Percentiles rank a stretch among this genome's conserved stretches.
Evolutionary conservation across 129 eudicot species (phyloP).

Genomic region (Artemisia annua): DNA sequence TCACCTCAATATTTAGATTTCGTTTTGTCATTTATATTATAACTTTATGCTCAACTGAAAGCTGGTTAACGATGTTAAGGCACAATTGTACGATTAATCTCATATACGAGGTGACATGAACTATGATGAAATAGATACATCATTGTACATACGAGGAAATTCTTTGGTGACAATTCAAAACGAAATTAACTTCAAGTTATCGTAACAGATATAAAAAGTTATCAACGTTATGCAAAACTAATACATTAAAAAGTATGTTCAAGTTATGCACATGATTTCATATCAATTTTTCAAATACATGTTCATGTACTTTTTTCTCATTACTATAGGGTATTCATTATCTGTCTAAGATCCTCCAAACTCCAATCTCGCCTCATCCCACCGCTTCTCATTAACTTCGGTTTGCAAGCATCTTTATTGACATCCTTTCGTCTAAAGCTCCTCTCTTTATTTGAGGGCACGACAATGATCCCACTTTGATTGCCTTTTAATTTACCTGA

Average conservation of each 20-base stretch:
- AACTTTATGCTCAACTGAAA: no score
- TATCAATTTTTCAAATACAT: not conserved
- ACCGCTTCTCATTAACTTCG: conserved; percentile 42
- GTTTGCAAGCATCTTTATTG: conserved; percentile 21
- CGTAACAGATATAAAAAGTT: no score
- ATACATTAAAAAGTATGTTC: not conserved
- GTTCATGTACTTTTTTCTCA: not conserved
- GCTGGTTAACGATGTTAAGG: no score
- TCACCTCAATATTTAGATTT: no score
- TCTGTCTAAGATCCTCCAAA: conserved; percentile 37
- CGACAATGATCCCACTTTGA: not conserved
- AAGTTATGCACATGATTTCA: not conserved
- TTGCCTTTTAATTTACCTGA: not conserved
- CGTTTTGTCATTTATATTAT: no score
- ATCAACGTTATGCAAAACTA: not conserved
- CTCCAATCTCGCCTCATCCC: conserved; percentile 69
- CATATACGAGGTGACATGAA: no score
- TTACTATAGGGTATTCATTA: conserved; percentile 26
- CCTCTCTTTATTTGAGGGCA: conserved; percentile 29
- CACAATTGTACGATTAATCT: no score
- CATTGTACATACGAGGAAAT: no score
- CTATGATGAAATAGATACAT: no score
- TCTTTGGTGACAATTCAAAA: no score
- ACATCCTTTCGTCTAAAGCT: conserved; percentile 29
- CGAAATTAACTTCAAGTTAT: no score